Base-by-base conservation (phyloP, 192 early-diverging fungal genomes). In the Coemansia sp. region DNA sequence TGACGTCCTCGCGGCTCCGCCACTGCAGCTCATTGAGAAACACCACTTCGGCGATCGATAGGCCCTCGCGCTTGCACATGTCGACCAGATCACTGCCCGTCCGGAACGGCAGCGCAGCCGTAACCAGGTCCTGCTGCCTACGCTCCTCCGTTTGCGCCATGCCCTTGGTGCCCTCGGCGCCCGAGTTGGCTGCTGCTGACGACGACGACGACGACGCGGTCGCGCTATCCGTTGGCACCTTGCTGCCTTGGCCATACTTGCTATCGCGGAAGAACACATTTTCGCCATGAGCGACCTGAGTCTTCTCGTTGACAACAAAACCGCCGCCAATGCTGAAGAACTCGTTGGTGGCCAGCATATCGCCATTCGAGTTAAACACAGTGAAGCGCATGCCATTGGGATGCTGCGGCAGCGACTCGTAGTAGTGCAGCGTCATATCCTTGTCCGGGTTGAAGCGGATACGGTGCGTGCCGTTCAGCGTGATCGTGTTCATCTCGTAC, bases 361-460 rank as follows among this genome's bases (percentile, higher is more conserved):
- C 86, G 18, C 87, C 88, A 12, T 84, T 53, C 17, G 61, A 56
- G 64, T 93, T 84, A 60, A 87, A 92, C 13, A 85, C 88, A 25
- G 88, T 87, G 54, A 97, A 91, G 9, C 94, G 84, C 84, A 97
- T 88, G 45, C 94, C 94, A 64, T 97, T 97, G 6, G 92, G 91
- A 60, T 97, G 94, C 47, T 91, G 87, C 6, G 92, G 94, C 8
- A 97, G 71, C 5, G 84, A 81, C 52, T 92, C 83, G 49, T 80
- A 82, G 48, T 85, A 88, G 69, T 94, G 88, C 48, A 97, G 90
- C n/a, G 89, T 74, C 53, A 97, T 68, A 40, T 94, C 84, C 56
- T 85, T 85, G 38, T 81, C 77, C 2, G 88, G 88, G 41, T 85
- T 82, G 60, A 97, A 97, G 17, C 80, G 65, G 53, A 97, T 91